A percentile compares a stretch with the other conserved stretches of the same genome.
phyloP scores from a whole-genome alignment of 2,329 filamentous ascomycete species.

The Cyphellophora attinorum region DNA sequence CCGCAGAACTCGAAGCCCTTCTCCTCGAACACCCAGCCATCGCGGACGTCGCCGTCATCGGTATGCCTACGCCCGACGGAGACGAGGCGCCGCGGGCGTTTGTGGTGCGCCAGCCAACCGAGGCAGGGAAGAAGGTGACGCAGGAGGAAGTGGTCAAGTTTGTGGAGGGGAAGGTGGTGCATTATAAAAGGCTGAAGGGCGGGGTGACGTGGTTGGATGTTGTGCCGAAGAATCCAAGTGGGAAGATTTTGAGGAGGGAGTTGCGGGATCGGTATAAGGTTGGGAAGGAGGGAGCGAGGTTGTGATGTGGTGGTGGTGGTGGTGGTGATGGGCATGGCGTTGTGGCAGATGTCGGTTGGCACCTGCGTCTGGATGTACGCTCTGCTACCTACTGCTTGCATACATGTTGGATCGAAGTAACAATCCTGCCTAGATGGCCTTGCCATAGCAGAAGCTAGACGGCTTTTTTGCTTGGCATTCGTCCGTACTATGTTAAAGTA shows the following conservation, averaged over 20 bases:
- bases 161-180: conserved; percentile 13
- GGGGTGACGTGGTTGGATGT: conserved; percentile 16
- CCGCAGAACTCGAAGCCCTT: conserved; percentile 49
- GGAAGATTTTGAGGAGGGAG: conserved; percentile 16
- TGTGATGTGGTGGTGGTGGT: too few relatives aligned
- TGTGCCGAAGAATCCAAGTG: conserved; percentile 16
- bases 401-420: too few relatives aligned
- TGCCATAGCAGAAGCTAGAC: too few relatives aligned
- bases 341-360: too few relatives aligned
- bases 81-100: conserved; percentile 57
- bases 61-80: conserved; percentile 30
- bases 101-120: conserved; percentile 30
- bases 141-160: conserved; percentile 16
- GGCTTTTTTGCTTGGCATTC: too few relatives aligned
- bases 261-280: conserved; percentile 9
- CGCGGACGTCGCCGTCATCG: conserved; percentile 49
- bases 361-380: too few relatives aligned
- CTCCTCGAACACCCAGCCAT: conserved; percentile 32
- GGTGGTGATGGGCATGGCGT: too few relatives aligned
- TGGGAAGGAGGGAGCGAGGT: conserved; percentile 1
- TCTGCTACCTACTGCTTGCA: too few relatives aligned
- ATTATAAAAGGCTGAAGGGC: conserved; percentile 16
- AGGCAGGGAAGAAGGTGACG: conserved; percentile 4
- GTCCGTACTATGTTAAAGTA: too few relatives aligned
- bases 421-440: too few relatives aligned